A percentile compares a stretch with the other conserved stretches of the same genome.
Conservation (phyloP, 306 rosid genomes). For the Nissolia schottii region DNA sequence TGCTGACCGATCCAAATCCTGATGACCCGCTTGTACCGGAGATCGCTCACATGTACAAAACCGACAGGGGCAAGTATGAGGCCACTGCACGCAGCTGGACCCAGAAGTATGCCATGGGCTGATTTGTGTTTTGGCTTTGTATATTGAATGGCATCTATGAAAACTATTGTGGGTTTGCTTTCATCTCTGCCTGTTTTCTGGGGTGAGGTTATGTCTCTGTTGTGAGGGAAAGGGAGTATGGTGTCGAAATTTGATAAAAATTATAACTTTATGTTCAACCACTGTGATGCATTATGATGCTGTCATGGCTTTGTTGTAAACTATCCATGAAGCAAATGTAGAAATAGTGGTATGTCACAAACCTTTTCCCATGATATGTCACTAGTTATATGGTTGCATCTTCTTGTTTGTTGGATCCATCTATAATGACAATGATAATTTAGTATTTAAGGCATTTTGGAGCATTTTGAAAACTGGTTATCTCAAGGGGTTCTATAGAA, state of each 20-base stretch:
- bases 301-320: slow-evolving; percentile 27
- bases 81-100: slow-evolving; percentile 81
- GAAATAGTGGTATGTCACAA: slow-evolving; percentile 22
- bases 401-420: background rate
- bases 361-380: background rate
- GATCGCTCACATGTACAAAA: slow-evolving; percentile 80
- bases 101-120: slow-evolving; percentile 76
- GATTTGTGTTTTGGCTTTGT: slow-evolving; percentile 22
- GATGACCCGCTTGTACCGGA: slow-evolving; percentile 80
- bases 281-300: slow-evolving; percentile 31
- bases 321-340: slow-evolving; percentile 26
- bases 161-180: slow-evolving; percentile 27
- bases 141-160: slow-evolving; percentile 18
- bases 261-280: slow-evolving; percentile 25
- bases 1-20: slow-evolving; percentile 77
- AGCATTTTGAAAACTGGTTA: no score
- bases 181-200: slow-evolving; percentile 18
- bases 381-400: background rate
- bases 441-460: background rate
- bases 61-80: slow-evolving; percentile 63
- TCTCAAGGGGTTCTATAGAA: no score
- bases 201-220: slow-evolving; percentile 27
- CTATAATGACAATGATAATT: background rate
- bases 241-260: slow-evolving; percentile 18
- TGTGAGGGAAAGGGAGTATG: slow-evolving; percentile 26